Base-by-base conservation (phyloP, 1,284 basidiomycete species). In the Microbotryum lychnidis-dioicae region DNA sequence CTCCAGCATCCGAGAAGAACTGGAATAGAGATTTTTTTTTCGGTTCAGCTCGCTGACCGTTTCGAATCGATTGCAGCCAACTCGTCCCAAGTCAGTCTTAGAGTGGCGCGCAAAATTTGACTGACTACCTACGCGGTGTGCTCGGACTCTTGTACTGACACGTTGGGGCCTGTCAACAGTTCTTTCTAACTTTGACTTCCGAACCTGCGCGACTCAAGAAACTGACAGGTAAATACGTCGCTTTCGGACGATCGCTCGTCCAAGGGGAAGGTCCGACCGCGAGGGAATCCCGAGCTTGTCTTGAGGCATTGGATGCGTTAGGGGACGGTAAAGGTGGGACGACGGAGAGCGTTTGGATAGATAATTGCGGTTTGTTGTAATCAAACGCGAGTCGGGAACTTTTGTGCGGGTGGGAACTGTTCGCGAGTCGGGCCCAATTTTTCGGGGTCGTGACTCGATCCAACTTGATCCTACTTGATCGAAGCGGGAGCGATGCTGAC, bases 221-320 rank as follows among this genome's bases (percentile, higher is more conserved):
- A 71, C 65, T 81, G 63, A 75, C 72, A 33, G 79, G 80, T 23
- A 80, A 79, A 66, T 81, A 80, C 63, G 79, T 80, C 46, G 75
- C 76, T 4, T 82, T 80, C 61, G 80, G 78, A 5, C 70, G 76
- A 58, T 68, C 78, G 20, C 29, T 75, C 71, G 54, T 63, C 3
- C 2, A 55, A 18, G 59, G 59, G 12, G 27, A 14, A 0, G 46
- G 21, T 4, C 37, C 37, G 3, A 42, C 16, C 37, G 37, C 37
- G 37, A 42, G 18, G 37, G 56, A 62, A 16, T 48, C 57, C 6
- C n/a, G 20, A 2, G 59, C 18, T 8, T 58, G 60, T 14, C 53
- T 71, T 12, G 71, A 72, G 10, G 77, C 74, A 12, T 70, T 73
- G 62, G 73, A 76, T 21, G 73, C 77, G 0, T 71, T 80, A 29